Base-by-base conservation (phyloP, 1,284 basidiomycete genomes). In the Apiotrichum sp. region DNA sequence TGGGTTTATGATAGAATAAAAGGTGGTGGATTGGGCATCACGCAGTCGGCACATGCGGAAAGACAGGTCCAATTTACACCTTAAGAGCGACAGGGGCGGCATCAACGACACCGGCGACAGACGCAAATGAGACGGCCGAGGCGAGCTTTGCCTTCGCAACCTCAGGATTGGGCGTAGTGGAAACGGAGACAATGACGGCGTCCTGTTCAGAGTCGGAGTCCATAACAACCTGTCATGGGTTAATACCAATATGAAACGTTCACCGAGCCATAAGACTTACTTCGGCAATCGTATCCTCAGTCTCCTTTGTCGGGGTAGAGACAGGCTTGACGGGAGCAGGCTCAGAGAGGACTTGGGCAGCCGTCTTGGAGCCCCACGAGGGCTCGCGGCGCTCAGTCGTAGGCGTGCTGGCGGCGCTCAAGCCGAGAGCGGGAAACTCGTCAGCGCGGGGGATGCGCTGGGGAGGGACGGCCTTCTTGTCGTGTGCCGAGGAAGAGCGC, bases 391-490 rank as follows among this genome's bases (percentile, higher is more conserved):
- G 63, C 63, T 64, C 65, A 42, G 42, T 54, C 13, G 58, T 53
- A 14, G 65, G 62, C 1, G 65, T 60, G 36, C 59, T 51, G 7
- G 53, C 43, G 13, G 53, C 53, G 22, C 55, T 55, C 33, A 57
- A 29, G 34, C 69, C 65, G 3, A 77, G 64, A 34, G 71, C 74
- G 11, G 76, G 76, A 69, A 77, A 77, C 52, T 77, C 76, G 57
- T 75, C 73, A 10, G 74, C 73, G 45, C 65, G 61, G 14, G 76
- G 76, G 6, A 77, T 64, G 40, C 74, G 65, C 64, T 77, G 75
- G 40, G 63, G 62, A 22, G 61, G 53, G 2, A 41, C 40, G 29
- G 57, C 32, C 57, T 57, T 62, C 50, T 59, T 59, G 50, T 44
- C 44, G 43, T 51, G 40, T 34, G 61, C 65, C 35, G 59, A 58